Evolutionary conservation across 1,139 yeast genomes (phyloP), one percentile per base, ranked within the genome.

Genomic region (Casaregolazyma lundiana): DNA sequence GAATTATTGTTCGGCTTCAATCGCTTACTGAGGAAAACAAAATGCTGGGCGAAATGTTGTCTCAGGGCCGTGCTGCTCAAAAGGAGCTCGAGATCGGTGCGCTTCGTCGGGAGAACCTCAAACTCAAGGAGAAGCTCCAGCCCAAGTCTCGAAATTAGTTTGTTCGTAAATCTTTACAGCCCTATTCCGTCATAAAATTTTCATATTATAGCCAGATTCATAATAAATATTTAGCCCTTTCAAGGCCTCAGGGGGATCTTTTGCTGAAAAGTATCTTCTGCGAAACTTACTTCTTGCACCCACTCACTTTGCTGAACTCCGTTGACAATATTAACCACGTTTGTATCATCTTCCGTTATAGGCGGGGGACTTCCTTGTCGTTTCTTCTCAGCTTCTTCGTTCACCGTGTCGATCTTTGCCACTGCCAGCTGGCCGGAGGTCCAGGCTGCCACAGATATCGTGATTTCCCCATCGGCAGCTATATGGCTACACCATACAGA

Each of bases 1-100:
- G 84, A 55, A 77, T 86, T 47, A 71, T 87, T 44, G 73, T 76
- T 43, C 80, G 87, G 53, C 61, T 89, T 51, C 77, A 78, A 49
- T 67, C 74, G 49, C 68, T 88, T 52, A 78, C 80, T 19, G 73
- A 73, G 41, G 96, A 89, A 61, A 89, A 89, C 60, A 83, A 80
- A 48, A 77, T 75, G 49, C 73, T 88, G 63, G 74, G 84, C 15
- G 59, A 78, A 55, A 78, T 85, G 80, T 64, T 85, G 11, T 80
- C 89, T 52, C 80, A 74, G 61, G 87, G 95, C 15, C 80, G 80
- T 57, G 75, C 84, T 41, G 83, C 83, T 57, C 86, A 85, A 57
- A 70, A 81, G 53, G 77, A 83, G 51, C 77, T 85, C 38, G 89
- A 84, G 62, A 64, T 84, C 38, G 87, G 84, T 13, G 63, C 83